These are phyloP conservation scores for Nicotiana knightiana DNA, from an alignment of 257 asterid species.

Conservation along the genomic window DNA sequence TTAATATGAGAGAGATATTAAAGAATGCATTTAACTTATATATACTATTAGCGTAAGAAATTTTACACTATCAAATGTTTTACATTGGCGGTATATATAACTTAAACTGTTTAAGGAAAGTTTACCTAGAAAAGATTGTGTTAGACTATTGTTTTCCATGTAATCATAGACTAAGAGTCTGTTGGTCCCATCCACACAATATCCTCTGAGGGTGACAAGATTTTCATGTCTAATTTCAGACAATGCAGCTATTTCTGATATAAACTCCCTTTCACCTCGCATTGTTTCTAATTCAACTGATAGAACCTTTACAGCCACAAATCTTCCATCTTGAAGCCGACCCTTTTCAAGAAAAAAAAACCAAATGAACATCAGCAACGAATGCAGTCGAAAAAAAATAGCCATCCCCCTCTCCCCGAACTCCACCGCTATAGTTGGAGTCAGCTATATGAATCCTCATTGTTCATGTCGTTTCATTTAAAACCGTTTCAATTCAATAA, in stretches of 20 bases:
- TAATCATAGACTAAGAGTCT: slow-evolving; percentile 61
- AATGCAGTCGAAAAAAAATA: background rate
- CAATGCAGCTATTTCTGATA: slow-evolving; percentile 57
- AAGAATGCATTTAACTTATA: background rate
- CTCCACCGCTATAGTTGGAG: background rate
- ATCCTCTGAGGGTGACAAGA: slow-evolving; percentile 60
- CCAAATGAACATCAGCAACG: background rate
- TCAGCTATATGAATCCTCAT: no score
- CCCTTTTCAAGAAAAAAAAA: slow-evolving; percentile 34
- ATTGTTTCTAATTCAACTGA: slow-evolving; percentile 51
- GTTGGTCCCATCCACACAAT: slow-evolving; percentile 55
- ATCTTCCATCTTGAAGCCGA: slow-evolving; percentile 38
- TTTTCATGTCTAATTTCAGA: slow-evolving; percentile 58
- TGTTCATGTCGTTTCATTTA: background rate
- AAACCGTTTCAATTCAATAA: background rate
- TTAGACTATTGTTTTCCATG: slow-evolving; percentile 69
- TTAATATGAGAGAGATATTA: background rate
- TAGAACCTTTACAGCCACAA: slow-evolving; percentile 61
- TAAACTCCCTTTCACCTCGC: slow-evolving; percentile 70
- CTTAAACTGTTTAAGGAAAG: background rate
- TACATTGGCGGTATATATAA: background rate
- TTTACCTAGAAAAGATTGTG: slow-evolving; percentile 50
- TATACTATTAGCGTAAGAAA: background rate
- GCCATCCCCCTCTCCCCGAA: background rate
- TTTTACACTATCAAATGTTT: background rate